Percentiles rank a stretch among this genome's conserved stretches.
Evolutionary conservation across 331 rosid genomes (phyloP).

Genomic region (Quercus tomentella): DNA sequence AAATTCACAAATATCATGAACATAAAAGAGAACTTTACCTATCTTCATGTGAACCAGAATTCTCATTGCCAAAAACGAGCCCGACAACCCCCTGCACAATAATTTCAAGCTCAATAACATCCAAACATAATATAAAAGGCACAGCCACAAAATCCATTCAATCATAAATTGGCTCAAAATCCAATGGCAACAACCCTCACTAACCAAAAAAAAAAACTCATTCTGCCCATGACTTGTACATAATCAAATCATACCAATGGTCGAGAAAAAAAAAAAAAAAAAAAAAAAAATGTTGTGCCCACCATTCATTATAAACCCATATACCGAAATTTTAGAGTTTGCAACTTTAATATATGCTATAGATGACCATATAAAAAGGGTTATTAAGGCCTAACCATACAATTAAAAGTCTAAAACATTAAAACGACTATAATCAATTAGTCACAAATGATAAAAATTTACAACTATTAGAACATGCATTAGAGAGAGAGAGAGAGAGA

Average conservation of each 20-base stretch:
- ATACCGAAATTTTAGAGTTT: neutral
- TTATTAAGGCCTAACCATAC: neutral
- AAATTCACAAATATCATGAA: neutral
- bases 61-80: constrained; percentile 84
- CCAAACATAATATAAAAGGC: neutral
- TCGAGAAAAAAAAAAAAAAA: neutral
- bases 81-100: constrained; percentile 83
- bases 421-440: neutral
- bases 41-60: constrained; percentile 70
- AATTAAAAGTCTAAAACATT: neutral
- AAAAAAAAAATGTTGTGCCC: neutral
- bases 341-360: neutral
- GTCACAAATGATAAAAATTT: neutral
- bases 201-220: neutral
- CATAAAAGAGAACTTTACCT: constrained; percentile 37
- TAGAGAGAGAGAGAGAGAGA: neutral
- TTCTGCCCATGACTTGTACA: neutral
- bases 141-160: too few species aligned
- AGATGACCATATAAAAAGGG: neutral
- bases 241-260: neutral
- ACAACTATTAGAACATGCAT: neutral
- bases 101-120: neutral
- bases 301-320: neutral
- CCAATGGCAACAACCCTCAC: neutral
- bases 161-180: neutral